These are phyloP conservation scores for Ganoderma multipileum DNA, from an alignment of 1,284 basidiomycete species.

Conservation along the genomic window DNA sequence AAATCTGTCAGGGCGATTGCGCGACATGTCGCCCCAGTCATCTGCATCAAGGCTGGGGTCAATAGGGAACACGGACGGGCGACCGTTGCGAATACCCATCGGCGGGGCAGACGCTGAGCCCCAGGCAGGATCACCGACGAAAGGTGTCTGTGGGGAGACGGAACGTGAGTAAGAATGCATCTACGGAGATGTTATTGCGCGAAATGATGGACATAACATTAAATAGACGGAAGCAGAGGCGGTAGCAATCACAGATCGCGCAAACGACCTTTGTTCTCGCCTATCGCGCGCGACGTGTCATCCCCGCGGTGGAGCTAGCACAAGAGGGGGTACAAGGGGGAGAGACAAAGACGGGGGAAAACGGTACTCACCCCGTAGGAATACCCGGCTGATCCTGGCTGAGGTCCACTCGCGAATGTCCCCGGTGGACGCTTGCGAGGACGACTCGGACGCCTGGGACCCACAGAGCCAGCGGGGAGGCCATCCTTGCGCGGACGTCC, in stretches of 20 bases:
- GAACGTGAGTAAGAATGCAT: constrained; percentile 4
- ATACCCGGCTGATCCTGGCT: constrained; percentile 28
- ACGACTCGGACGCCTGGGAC: constrained; percentile 42
- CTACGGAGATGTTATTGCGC: neutral
- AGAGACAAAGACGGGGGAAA: neutral
- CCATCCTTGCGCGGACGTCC: constrained; percentile 65
- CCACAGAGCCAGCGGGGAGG: constrained; percentile 59
- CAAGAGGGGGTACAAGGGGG: neutral
- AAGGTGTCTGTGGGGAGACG: constrained; percentile 25
- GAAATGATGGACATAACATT: neutral
- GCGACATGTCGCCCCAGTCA: constrained; percentile 66
- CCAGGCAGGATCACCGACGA: constrained; percentile 29
- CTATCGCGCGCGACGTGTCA: neutral
- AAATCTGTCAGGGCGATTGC: constrained; percentile 60
- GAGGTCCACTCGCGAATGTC: constrained; percentile 38
- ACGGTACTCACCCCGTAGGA: constrained; percentile 33
- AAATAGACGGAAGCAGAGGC: neutral
- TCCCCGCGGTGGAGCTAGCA: neutral
- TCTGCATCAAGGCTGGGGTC: constrained; percentile 61
- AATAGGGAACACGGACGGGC: constrained; percentile 45
- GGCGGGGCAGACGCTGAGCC: constrained; percentile 44
- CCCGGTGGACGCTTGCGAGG: constrained; percentile 50
- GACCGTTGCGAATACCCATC: constrained; percentile 34
- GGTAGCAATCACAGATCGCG: neutral
- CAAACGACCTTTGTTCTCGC: neutral